A percentile compares a stretch with the other conserved stretches of the same genome.
phyloP scores from a whole-genome alignment of 2,329 filamentous ascomycete genomes.

The Penicillium sp. region DNA sequence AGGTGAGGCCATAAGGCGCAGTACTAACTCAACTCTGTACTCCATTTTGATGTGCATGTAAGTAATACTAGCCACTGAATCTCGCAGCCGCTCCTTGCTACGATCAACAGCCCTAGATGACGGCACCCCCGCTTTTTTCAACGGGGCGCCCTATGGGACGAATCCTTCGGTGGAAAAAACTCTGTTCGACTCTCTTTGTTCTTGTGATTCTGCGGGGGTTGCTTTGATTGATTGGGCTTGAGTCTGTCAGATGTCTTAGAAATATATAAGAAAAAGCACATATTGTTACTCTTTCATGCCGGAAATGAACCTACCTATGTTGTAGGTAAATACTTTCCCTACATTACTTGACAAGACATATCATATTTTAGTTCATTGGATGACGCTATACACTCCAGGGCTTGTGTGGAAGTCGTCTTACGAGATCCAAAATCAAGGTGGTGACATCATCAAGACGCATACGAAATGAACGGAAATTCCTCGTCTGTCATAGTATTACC shows the following conservation, averaged over 20 bases:
- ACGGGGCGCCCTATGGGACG: constrained; percentile 9
- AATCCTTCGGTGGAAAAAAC: constrained; percentile 3
- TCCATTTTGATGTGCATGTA: constrained; percentile 20
- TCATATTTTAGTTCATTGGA: not conserved
- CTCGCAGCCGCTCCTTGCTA: constrained; percentile 26
- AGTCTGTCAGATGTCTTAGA: not conserved
- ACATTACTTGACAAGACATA: not conserved
- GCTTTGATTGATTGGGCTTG: constrained; percentile 8
- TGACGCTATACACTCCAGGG: not conserved
- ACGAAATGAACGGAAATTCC: not conserved
- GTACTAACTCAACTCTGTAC: not conserved
- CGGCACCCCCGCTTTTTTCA: constrained; percentile 20
- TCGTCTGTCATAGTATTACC: not conserved
- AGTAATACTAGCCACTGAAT: constrained; percentile 21
- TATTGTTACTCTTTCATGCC: not conserved
- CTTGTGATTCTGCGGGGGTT: constrained; percentile 15
- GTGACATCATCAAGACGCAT: constrained; percentile 28
- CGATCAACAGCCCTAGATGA: constrained; percentile 26
- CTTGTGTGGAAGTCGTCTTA: not conserved
- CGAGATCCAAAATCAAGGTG: not conserved
- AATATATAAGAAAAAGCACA: not conserved
- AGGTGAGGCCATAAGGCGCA: not conserved
- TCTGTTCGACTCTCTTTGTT: not conserved
- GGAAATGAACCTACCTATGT: too few species aligned
- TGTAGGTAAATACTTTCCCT: not conserved